Evolutionary conservation across 2,329 filamentous ascomycete genomes (phyloP), one percentile per base, ranked within the genome.

Genomic region (Aspergillus hiratsukae): DNA sequence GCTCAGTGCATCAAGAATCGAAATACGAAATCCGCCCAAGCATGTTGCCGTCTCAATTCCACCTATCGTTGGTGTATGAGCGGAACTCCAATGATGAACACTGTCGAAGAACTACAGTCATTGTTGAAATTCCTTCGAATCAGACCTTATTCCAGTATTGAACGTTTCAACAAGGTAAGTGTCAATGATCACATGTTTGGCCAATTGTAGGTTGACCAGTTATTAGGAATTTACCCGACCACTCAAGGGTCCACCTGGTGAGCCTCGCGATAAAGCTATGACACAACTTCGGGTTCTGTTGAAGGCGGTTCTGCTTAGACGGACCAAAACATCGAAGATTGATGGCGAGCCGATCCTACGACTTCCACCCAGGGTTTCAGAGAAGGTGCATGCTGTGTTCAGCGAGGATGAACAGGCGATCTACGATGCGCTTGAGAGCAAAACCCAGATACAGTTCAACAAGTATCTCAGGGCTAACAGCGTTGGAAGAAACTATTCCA

Each of bases 21-120:
- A 56, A 79, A 76, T 43, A 87, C 88, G 0, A 82, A 84, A 59
- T 75, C 80, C 4, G 82, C 87, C 1, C 79, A 80, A 60, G 88
- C 84, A 4, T 83, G 83, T 29, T 83, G 78, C 62, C 70, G 75
- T 10, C 72, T 94, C 17, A 75, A 81, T 58, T 78, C 87, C 14
- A 78, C 76, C 37, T 83, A 88, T 67, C 81, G 89, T 49, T 86
- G 89, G 76, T 91, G 87, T 67, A 82, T 93, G 71, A 90, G 87
- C 35, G 90, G 90, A 27, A 94, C 90, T 0, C 90, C 90, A 0
- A 91, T 93, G 88, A 94, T 94, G 88, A 96, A 96, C 64, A 85
- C 81, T 11, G 84, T 93, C 2, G 78, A 83, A 25, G 92, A 97
- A 65, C 78, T 96, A 3, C 91, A 84, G 66, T 89, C 90, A 0